Conservation (phyloP, 139 green algal genomes). For the Volvox africanus region DNA sequence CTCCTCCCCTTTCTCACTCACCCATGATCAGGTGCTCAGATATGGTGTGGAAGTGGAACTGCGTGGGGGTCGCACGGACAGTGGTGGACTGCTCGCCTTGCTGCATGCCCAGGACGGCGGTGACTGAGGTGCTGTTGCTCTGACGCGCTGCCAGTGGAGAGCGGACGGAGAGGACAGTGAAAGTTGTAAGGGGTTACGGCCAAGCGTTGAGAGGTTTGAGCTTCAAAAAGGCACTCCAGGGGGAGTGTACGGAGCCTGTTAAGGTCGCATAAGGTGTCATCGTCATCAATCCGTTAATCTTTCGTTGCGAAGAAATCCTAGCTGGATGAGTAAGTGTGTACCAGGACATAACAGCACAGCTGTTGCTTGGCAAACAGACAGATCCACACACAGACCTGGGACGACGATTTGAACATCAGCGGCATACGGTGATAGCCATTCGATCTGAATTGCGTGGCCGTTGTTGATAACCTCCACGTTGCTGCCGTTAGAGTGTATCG, state of each 20-base stretch:
- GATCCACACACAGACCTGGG: background rate
- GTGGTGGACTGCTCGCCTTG: background rate
- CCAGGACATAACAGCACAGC: too few relatives aligned
- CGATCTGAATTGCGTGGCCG: conserved; percentile 25
- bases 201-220: too few relatives aligned
- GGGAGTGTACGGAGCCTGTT: too few relatives aligned
- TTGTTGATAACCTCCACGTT: conserved; percentile 19
- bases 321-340: too few relatives aligned
- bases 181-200: too few relatives aligned
- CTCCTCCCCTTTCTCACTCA: too few relatives aligned
- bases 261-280: too few relatives aligned
- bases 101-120: conserved; percentile 1
- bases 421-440: conserved; percentile 14
- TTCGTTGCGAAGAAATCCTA: too few relatives aligned
- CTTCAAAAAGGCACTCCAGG: too few relatives aligned
- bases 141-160: background rate
- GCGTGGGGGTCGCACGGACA: conserved; percentile 17
- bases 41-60: conserved; percentile 58
- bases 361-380: too few relatives aligned
- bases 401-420: background rate
- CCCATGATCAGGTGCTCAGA: background rate
- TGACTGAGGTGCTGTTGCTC: background rate
- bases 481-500: conserved; percentile 25
- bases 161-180: too few relatives aligned
- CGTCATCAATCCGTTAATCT: too few relatives aligned